These are phyloP conservation scores for Monilinia aucupariae DNA, from an alignment of 2,329 filamentous ascomycete genomes.

Conservation along the genomic window DNA sequence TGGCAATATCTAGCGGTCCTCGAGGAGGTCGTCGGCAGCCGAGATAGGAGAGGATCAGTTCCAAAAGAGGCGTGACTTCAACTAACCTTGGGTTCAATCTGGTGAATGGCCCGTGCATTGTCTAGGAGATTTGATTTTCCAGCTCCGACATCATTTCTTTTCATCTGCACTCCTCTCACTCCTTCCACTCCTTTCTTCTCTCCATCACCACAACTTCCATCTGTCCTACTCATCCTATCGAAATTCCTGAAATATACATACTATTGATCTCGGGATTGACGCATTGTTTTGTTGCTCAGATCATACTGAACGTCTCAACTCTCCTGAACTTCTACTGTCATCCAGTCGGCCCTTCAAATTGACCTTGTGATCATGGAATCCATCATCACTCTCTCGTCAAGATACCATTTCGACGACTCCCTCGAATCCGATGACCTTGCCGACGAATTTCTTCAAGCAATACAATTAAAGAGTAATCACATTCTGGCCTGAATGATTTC, in stretches of 20 bases:
- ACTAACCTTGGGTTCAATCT: background rate
- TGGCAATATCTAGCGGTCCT: too few relatives aligned
- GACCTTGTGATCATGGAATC: constrained; percentile 8
- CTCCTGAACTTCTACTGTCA: background rate
- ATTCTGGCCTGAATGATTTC: background rate
- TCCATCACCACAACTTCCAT: background rate
- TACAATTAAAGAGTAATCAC: background rate
- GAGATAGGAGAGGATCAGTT: too few relatives aligned
- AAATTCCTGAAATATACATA: background rate
- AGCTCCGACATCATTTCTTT: background rate
- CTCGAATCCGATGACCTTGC: background rate
- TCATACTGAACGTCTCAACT: background rate
- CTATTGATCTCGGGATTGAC: too few relatives aligned
- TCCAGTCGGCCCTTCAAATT: constrained; percentile 4
- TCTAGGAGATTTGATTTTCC: background rate
- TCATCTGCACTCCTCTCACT: too few relatives aligned
- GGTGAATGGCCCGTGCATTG: background rate
- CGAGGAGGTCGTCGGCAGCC: too few relatives aligned
- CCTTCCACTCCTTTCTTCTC: background rate
- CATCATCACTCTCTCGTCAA: background rate
- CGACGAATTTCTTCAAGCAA: background rate
- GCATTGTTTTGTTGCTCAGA: background rate
- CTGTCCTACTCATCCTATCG: background rate
- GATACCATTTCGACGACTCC: background rate
- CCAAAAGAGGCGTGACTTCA: background rate